These are phyloP conservation scores for Schoenoplectus tabernaemontani DNA, from an alignment of 202 grass and related monocot species.

Conservation along the genomic window DNA sequence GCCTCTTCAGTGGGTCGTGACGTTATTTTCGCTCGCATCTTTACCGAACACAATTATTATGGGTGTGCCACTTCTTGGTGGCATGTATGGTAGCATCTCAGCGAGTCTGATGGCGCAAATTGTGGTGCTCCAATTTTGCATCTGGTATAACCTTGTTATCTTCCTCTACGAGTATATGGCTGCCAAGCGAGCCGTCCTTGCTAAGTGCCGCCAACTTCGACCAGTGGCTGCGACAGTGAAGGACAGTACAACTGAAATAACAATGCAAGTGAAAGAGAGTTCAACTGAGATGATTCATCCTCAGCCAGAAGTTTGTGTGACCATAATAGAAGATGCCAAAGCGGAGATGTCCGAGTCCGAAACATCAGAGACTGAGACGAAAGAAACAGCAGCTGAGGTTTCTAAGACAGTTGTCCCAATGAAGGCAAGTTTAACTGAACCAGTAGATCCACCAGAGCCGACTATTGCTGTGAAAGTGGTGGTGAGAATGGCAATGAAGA, in stretches of 20 bases:
- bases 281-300: slow-evolving; percentile 28
- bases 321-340: not conserved
- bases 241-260: not conserved
- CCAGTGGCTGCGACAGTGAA: not conserved
- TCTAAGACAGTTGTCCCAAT: not conserved
- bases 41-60: slow-evolving; percentile 95
- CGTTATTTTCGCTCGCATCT: slow-evolving; percentile 57
- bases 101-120: slow-evolving; percentile 66
- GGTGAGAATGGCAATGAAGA: slow-evolving; percentile 44
- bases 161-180: slow-evolving; percentile 83
- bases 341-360: not conserved
- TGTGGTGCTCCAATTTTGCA: slow-evolving; percentile 65
- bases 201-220: not conserved
- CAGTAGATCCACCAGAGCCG: not conserved
- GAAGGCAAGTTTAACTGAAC: not conserved
- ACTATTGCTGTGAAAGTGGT: slow-evolving; percentile 28
- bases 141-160: slow-evolving; percentile 85
- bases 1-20: slow-evolving; percentile 62
- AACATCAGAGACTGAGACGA: slow-evolving; percentile 2
- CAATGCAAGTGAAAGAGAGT: slow-evolving; percentile 15
- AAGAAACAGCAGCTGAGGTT: not conserved
- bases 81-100: slow-evolving; percentile 62
- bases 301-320: not conserved
- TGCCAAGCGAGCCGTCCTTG: not conserved
- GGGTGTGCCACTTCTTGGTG: slow-evolving; percentile 65